phyloP scores from a whole-genome alignment of 1,284 basidiomycete species.

The Ceratobasidium theobromae region DNA sequence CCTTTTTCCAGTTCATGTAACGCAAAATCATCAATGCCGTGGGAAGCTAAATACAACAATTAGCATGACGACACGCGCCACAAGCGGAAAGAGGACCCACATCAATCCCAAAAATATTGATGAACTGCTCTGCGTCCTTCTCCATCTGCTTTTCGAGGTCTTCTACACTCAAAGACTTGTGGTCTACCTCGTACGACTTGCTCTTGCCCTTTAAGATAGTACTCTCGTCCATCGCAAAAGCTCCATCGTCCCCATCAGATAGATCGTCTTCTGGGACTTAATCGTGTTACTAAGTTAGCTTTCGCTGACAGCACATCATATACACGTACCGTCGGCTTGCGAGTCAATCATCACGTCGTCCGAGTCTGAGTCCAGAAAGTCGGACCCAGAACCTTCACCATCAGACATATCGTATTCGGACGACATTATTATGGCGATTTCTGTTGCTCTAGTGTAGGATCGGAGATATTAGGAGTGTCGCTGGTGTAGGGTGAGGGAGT shows the following conservation, averaged over 20 bases:
- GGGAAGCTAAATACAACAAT: conserved; percentile 41
- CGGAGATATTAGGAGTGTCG: background rate
- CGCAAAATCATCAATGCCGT: conserved; percentile 81
- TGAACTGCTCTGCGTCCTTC: conserved; percentile 78
- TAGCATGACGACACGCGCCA: conserved; percentile 15
- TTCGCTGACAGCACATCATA: background rate
- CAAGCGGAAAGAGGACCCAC: conserved; percentile 52
- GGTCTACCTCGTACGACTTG: conserved; percentile 77
- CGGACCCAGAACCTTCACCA: conserved; percentile 26
- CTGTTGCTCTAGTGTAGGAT: background rate
- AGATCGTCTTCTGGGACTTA: conserved; percentile 31
- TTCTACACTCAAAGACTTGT: conserved; percentile 68
- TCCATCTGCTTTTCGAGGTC: conserved; percentile 77
- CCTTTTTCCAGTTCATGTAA: conserved; percentile 92
- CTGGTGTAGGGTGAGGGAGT: conserved; percentile 21
- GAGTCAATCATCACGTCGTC: conserved; percentile 46
- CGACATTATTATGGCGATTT: conserved; percentile 50
- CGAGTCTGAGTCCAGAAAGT: conserved; percentile 59
- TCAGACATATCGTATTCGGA: conserved; percentile 58
- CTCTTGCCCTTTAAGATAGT: conserved; percentile 52
- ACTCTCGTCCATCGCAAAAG: conserved; percentile 54
- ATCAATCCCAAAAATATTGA: conserved; percentile 81
- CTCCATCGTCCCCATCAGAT: conserved; percentile 47
- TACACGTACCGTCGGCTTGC: conserved; percentile 26
- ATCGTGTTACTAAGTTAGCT: background rate